These are phyloP conservation scores for Amanita jacksonii DNA, from an alignment of 768 basidiomycete genomes.

Conservation along the genomic window DNA sequence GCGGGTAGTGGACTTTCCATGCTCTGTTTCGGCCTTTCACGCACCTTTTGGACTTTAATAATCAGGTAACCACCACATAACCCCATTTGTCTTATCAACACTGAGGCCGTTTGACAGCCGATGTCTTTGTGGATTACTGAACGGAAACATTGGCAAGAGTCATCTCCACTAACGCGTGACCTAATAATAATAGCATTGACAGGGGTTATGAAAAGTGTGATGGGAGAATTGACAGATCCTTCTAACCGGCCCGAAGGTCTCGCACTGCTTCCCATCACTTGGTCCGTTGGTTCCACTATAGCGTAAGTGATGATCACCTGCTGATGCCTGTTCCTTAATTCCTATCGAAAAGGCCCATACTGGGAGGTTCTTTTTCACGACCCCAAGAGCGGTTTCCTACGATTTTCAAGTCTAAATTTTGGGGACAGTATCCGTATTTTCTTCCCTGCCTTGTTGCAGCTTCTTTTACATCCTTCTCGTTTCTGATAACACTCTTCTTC, in stretches of 20 bases:
- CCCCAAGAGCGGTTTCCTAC: constrained; percentile 60
- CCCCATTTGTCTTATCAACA: neutral
- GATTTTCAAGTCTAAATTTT: constrained; percentile 44
- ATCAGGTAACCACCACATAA: constrained; percentile 30
- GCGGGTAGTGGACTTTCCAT: constrained; percentile 43
- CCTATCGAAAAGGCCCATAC: constrained; percentile 37
- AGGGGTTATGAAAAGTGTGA: constrained; percentile 66
- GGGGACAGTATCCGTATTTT: constrained; percentile 67
- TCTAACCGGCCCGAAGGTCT: constrained; percentile 43
- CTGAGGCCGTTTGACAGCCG: constrained; percentile 30
- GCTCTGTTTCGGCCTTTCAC: constrained; percentile 52
- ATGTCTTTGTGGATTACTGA: constrained; percentile 57
- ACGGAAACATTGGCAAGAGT: constrained; percentile 52
- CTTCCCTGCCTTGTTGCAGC: constrained; percentile 47
- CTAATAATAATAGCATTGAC: constrained; percentile 1
- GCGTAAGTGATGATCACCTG: constrained; percentile 27
- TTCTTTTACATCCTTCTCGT: constrained; percentile 24
- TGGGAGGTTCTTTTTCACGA: constrained; percentile 58
- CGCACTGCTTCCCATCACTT: constrained; percentile 31
- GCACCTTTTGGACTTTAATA: constrained; percentile 42
- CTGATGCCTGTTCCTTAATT: constrained; percentile 18
- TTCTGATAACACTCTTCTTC: constrained; percentile 24
- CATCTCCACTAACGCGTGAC: neutral
- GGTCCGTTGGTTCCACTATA: constrained; percentile 34
- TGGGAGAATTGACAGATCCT: constrained; percentile 57